Conservation (phyloP, 176 grass and related monocot genomes). For the Oryza meridionalis region DNA sequence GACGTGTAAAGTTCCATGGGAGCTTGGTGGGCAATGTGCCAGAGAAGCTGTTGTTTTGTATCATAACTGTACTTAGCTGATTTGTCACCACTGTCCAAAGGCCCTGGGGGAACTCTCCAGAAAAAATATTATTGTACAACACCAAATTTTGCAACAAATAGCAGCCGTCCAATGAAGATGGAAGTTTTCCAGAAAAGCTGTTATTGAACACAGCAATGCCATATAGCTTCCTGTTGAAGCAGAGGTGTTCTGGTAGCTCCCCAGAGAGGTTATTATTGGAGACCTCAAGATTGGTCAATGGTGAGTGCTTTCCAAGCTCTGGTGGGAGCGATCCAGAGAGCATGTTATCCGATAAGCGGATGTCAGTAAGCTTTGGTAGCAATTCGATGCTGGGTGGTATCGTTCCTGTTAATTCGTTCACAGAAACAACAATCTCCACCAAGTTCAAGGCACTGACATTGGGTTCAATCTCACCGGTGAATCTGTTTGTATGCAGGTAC, state of each 20-base stretch:
- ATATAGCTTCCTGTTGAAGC: constrained; percentile 38
- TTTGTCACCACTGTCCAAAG: constrained; percentile 45
- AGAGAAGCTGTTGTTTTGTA: constrained; percentile 60
- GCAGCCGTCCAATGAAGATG: constrained; percentile 43
- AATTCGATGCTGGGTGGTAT: constrained; percentile 50
- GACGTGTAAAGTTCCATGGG: constrained; percentile 41
- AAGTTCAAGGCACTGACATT: constrained; percentile 13
- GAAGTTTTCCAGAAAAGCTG: constrained; percentile 50
- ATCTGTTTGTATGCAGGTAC: constrained; percentile 39
- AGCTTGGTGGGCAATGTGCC: constrained; percentile 46
- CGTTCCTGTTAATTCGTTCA: constrained; percentile 44
- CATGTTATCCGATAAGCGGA: constrained; percentile 53
- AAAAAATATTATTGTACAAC: constrained; percentile 60
- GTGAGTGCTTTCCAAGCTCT: constrained; percentile 67
- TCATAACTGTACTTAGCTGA: constrained; percentile 35
- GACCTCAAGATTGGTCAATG: constrained; percentile 40
- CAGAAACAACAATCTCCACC: constrained; percentile 49
- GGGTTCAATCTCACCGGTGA: constrained; percentile 39
- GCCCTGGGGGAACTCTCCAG: constrained; percentile 47
- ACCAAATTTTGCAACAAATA: constrained; percentile 32
- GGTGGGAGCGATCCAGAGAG: constrained; percentile 53
- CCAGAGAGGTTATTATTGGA: too few relatives aligned
- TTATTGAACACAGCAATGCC: constrained; percentile 62
- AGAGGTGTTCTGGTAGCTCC: constrained; percentile 57
- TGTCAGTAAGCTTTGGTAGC: constrained; percentile 25